Base-by-base conservation (phyloP, 2,329 filamentous ascomycete genomes). In the Leptodontidium sp. region DNA sequence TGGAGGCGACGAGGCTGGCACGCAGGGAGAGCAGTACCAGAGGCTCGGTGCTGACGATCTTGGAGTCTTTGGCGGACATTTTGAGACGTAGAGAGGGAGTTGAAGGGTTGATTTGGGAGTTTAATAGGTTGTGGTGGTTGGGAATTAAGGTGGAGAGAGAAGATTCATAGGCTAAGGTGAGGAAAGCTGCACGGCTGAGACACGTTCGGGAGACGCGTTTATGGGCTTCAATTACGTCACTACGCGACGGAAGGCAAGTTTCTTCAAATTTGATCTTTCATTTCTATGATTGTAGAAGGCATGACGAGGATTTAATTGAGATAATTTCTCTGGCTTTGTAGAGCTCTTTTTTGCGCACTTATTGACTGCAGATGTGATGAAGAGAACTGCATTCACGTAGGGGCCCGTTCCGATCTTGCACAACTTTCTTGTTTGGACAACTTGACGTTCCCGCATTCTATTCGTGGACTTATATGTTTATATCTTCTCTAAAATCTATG, bases 61-160 rank as follows among this genome's bases (percentile, higher is more conserved):
- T 85, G 4, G 82, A 78, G 38, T 82, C 76, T 45, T 77, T 71
- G 61, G 80, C 76, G 59, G 84, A 83, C 83, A 85, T 85, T 21
- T 68, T 64, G 47, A 6, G 17, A 9, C 5, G 1, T 17, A 11
- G 9, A 21, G 7, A 12, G 47, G 47, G 17, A 21, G n/a, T 32
- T 6, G 9, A n/a, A 2, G 9, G 12, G 6, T 12, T 24, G 5
- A 21, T 9, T 15, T 50, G 21, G 47, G 17, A 24, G 12, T 21
- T 21, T 24, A 24, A 12, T 26, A 11, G n/a, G n/a, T 12, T 29
- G 8, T n/a, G 7, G 17, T 40, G 61, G 45, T 24, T n/a, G 32
- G 32, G n/a, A 15, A 29, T 12, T 4, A 8, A 29, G 26, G 7
- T 40, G 29, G 14, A 15, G 52, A n/a, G 45, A 17, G 32, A 9